These are phyloP conservation scores for Epichloe glyceriae DNA, from an alignment of 2,329 filamentous ascomycete genomes.

Conservation along the genomic window DNA sequence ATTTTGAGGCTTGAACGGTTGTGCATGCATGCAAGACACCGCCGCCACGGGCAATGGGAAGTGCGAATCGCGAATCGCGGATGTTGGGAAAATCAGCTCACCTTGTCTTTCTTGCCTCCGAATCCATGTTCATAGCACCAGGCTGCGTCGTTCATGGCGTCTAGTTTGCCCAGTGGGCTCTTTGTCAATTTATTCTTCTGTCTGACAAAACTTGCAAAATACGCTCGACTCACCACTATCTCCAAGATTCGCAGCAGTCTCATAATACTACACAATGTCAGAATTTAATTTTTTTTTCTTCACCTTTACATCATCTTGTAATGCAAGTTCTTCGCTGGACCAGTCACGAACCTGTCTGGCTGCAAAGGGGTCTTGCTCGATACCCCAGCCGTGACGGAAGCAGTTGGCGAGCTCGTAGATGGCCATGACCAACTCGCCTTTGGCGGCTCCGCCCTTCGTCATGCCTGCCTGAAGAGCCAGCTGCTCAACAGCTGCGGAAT, in stretches of 20 bases:
- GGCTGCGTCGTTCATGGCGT: slow-evolving; percentile 93
- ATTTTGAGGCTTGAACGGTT: background rate
- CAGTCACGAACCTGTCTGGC: slow-evolving; percentile 47
- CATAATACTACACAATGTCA: slow-evolving; percentile 60
- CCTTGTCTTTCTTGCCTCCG: slow-evolving; percentile 96
- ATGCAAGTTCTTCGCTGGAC: slow-evolving; percentile 20
- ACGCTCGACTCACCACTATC: slow-evolving; percentile 53
- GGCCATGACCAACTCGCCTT: slow-evolving; percentile 89
- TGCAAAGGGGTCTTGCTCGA: slow-evolving; percentile 71
- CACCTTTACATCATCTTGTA: background rate
- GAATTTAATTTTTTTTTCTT: background rate
- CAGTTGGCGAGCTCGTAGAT: slow-evolving; percentile 91
- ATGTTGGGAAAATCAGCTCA: slow-evolving; percentile 34
- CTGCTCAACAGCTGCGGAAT: slow-evolving; percentile 77
- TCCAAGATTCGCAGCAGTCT: slow-evolving; percentile 90
- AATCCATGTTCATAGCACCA: slow-evolving; percentile 98
- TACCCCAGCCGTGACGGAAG: slow-evolving; percentile 91
- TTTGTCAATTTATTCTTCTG: background rate
- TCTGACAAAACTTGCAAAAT: background rate
- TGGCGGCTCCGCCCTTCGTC: slow-evolving; percentile 86
- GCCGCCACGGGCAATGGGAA: background rate
- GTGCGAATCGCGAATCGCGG: background rate
- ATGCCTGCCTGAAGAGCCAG: slow-evolving; percentile 75
- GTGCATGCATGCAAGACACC: background rate
- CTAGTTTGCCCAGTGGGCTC: slow-evolving; percentile 26